phyloP scores from a whole-genome alignment of 1,139 yeast genomes.

The Sugiyamaella japonica region DNA sequence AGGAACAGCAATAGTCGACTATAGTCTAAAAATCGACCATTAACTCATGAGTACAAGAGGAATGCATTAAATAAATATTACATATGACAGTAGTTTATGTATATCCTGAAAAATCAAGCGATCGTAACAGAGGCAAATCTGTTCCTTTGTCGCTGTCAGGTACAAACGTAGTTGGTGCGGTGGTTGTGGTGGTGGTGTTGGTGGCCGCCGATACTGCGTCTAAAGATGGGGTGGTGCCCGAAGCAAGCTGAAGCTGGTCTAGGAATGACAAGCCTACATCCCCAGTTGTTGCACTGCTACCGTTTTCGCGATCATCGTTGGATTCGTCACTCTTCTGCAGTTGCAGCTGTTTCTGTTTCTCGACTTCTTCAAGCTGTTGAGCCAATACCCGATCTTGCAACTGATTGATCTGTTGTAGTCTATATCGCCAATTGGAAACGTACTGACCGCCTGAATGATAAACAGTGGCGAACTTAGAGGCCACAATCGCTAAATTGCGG shows the following conservation, averaged over 20 bases:
- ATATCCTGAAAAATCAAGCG: slow-evolving; percentile 12
- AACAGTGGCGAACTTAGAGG: slow-evolving; percentile 70
- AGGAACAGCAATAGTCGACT: slow-evolving; percentile 79
- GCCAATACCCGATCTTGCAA: slow-evolving; percentile 48
- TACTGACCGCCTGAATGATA: slow-evolving; percentile 53
- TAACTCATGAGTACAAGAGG: slow-evolving; percentile 13
- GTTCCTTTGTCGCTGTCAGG: slow-evolving; percentile 18
- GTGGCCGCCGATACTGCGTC: slow-evolving; percentile 15
- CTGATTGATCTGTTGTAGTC: slow-evolving; percentile 58
- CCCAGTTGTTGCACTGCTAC: slow-evolving; percentile 5
- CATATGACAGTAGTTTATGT: not conserved
- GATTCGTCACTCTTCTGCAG: slow-evolving; percentile 20
- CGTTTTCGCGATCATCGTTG: slow-evolving; percentile 31
- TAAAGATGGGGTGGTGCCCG: slow-evolving; percentile 17
- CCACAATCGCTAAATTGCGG: slow-evolving; percentile 64
- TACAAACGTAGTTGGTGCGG: slow-evolving; percentile 14
- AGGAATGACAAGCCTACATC: slow-evolving; percentile 31
- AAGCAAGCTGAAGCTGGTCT: slow-evolving; percentile 30
- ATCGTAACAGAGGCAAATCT: slow-evolving; percentile 11
- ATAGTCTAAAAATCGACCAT: slow-evolving; percentile 71
- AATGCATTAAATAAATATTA: slow-evolving; percentile 15
- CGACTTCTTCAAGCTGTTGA: slow-evolving; percentile 23
- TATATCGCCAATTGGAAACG: slow-evolving; percentile 64
- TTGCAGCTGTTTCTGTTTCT: slow-evolving; percentile 8
- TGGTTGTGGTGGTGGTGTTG: slow-evolving; percentile 1